Percentiles rank a stretch among this genome's conserved stretches.
Conservation (phyloP, 2,329 filamentous ascomycete genomes). For the Gyromitra esculenta region DNA sequence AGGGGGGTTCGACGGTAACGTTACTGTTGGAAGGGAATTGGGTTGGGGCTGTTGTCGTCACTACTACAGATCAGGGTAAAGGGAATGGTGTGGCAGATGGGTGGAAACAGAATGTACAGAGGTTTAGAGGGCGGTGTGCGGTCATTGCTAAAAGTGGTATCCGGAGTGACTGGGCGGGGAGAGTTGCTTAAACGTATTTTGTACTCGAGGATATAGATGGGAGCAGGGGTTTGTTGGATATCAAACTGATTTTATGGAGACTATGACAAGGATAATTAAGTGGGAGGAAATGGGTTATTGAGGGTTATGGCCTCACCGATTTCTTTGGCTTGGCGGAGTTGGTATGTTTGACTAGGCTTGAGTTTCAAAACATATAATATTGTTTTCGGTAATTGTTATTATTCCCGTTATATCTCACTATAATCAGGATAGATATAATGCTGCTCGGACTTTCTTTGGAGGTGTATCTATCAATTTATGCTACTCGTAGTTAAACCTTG, state of each 20-base stretch:
- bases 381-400: slow-evolving; percentile 7
- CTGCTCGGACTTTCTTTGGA: neutral
- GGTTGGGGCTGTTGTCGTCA: slow-evolving; percentile 49
- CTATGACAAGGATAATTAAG: neutral
- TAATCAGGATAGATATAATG: slow-evolving; percentile 1
- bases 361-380: slow-evolving; percentile 3
- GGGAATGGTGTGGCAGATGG: slow-evolving; percentile 29
- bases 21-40: slow-evolving; percentile 45
- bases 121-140: slow-evolving; percentile 46
- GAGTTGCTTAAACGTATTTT: slow-evolving; percentile 37
- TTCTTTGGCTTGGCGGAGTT: slow-evolving; percentile 10
- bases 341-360: slow-evolving; percentile 30
- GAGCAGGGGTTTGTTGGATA: neutral
- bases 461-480: neutral
- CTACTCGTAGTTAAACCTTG: neutral
- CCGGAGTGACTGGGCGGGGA: slow-evolving; percentile 42
- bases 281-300: neutral
- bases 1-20: slow-evolving; percentile 29
- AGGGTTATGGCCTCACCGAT: neutral
- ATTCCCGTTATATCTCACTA: slow-evolving; percentile 9
- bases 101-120: slow-evolving; percentile 36
- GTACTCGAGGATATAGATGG: slow-evolving; percentile 3
- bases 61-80: slow-evolving; percentile 20
- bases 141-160: slow-evolving; percentile 45
- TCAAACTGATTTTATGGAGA: neutral